Evolutionary conservation across 1,284 basidiomycete genomes (phyloP).

Genomic region (Cutaneotrichosporon arboriforme): DNA sequence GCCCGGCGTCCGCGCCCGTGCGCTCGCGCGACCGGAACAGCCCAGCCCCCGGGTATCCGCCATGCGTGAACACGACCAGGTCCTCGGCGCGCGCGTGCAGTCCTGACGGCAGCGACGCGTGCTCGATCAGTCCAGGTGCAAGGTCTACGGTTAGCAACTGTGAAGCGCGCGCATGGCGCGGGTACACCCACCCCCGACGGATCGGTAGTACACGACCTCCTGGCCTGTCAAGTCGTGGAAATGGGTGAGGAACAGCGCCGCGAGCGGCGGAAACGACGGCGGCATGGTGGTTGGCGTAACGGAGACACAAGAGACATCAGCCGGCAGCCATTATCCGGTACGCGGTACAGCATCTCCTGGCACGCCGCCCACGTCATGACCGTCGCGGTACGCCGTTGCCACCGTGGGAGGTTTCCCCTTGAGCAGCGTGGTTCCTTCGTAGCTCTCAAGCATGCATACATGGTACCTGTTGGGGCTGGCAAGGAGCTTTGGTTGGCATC

Average conservation of each 20-base stretch:
- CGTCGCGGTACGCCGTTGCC: neutral
- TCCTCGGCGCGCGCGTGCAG: constrained; percentile 33
- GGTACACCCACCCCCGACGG: constrained; percentile 24
- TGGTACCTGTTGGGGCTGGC: too few species aligned
- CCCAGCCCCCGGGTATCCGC: constrained; percentile 25
- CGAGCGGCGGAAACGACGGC: constrained; percentile 29
- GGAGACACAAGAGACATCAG: too few species aligned
- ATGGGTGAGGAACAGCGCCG: constrained; percentile 41
- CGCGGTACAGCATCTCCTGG: neutral
- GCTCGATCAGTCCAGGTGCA: constrained; percentile 30
- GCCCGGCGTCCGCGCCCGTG: constrained; percentile 15
- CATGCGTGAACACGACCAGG: constrained; percentile 31
- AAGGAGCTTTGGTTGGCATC: too few species aligned
- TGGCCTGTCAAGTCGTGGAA: constrained; percentile 46
- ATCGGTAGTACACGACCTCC: constrained; percentile 32
- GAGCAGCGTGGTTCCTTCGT: too few species aligned
- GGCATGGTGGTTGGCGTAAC: too few species aligned
- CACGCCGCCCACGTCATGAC: constrained; percentile 1
- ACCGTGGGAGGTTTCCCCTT: too few species aligned
- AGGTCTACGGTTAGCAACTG: constrained; percentile 14
- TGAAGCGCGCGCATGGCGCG: too few species aligned
- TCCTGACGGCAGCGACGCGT: constrained; percentile 37
- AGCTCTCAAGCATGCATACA: too few species aligned
- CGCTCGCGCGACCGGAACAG: constrained; percentile 30
- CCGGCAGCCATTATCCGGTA: too few species aligned